phyloP scores from a whole-genome alignment of 495 filamentous ascomycete genomes.

The Penicillium antarcticum region DNA sequence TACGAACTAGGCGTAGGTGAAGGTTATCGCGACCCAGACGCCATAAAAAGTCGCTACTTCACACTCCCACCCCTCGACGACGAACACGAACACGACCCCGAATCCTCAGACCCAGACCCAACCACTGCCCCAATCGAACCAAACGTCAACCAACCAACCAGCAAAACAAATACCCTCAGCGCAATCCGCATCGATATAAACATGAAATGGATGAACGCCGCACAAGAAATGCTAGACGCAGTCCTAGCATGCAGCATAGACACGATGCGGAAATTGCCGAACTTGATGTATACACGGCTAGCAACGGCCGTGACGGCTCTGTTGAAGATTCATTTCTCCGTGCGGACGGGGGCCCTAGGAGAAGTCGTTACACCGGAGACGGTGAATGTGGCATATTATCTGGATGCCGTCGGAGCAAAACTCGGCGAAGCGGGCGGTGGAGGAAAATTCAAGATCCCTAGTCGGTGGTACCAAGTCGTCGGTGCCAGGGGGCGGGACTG shows the following conservation, averaged over 20 bases:
- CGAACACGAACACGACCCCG: not conserved
- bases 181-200: slow-evolving; percentile 47
- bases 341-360: slow-evolving; percentile 41
- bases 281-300: slow-evolving; percentile 44
- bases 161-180: slow-evolving; percentile 25
- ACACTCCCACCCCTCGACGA: slow-evolving; percentile 37
- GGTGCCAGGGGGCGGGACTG: slow-evolving; percentile 35
- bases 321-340: slow-evolving; percentile 48
- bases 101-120: too few species aligned
- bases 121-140: too few species aligned
- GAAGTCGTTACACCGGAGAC: slow-evolving; percentile 38
- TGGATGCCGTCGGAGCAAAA: slow-evolving; percentile 36
- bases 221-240: slow-evolving; percentile 46
- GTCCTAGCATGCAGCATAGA: slow-evolving; percentile 38
- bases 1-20: slow-evolving; percentile 51
- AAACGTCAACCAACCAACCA: slow-evolving; percentile 12
- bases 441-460: slow-evolving; percentile 36
- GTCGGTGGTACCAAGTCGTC: slow-evolving; percentile 36
- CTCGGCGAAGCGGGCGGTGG: slow-evolving; percentile 38
- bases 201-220: slow-evolving; percentile 47
- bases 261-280: slow-evolving; percentile 42
- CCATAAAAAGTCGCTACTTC: slow-evolving; percentile 36
- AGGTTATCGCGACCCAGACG: slow-evolving; percentile 49
- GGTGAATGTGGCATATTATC: slow-evolving; percentile 45
- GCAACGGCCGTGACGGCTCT: slow-evolving; percentile 43